Evolutionary conservation across 768 basidiomycete species (phyloP).

Genomic region (Kwoniella pini): DNA sequence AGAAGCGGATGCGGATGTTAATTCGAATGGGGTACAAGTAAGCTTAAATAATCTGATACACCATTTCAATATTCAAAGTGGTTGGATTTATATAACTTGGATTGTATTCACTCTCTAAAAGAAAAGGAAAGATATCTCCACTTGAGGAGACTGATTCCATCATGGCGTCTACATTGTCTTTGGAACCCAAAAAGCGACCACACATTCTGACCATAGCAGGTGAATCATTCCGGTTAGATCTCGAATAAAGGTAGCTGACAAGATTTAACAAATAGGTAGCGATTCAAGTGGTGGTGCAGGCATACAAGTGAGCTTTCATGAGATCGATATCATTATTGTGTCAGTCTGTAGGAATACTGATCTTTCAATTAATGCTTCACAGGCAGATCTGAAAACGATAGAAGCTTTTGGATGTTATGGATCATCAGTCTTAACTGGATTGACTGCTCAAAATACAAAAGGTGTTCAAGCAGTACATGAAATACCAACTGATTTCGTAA

Average conservation of each 20-base stretch:
- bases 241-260: neutral
- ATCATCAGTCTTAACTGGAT: conserved; percentile 75
- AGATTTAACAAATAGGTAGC: conserved; percentile 57
- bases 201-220: conserved; percentile 53
- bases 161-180: neutral
- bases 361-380: neutral
- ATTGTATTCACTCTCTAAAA: no score
- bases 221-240: conserved; percentile 8
- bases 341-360: neutral
- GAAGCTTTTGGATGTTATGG: conserved; percentile 77
- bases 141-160: neutral
- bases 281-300: conserved; percentile 86
- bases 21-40: no score
- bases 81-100: no score
- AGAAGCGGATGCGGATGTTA: no score
- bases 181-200: conserved; percentile 20
- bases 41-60: no score
- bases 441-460: conserved; percentile 85
- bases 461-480: conserved; percentile 77
- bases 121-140: no score
- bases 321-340: no score
- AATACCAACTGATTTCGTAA: conserved; percentile 69
- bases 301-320: conserved; percentile 65
- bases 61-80: no score
- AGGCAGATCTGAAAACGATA: conserved; percentile 88